Percentiles rank a stretch among this genome's conserved stretches.
These are phyloP conservation scores for Skeletonema tropicum DNA, from an alignment of 108 stramenopile species.

Conservation along the genomic window DNA sequence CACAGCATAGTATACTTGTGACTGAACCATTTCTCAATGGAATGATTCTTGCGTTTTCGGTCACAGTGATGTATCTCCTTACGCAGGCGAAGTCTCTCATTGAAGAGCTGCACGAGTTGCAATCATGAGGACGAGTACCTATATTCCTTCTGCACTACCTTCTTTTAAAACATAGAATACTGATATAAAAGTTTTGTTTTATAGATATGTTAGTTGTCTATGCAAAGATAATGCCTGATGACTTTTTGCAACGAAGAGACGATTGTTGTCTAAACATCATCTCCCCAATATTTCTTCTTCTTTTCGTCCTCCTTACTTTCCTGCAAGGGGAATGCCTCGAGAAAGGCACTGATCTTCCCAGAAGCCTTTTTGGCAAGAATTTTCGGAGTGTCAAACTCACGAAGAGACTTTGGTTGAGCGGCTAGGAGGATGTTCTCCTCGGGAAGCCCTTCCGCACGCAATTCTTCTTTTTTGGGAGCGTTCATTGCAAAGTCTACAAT, in stretches of 20 bases:
- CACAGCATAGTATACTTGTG: constrained; percentile 10
- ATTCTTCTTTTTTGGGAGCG: constrained; percentile 25
- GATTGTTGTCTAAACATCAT: constrained; percentile 10
- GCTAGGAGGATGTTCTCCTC: constrained; percentile 34
- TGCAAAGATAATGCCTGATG: background rate
- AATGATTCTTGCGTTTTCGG: constrained; percentile 36
- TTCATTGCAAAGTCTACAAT: constrained; percentile 45
- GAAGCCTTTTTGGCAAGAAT: constrained; percentile 27
- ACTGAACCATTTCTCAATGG: constrained; percentile 42
- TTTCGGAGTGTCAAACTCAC: constrained; percentile 37
- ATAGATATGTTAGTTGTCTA: background rate
- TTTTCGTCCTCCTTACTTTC: constrained; percentile 31
- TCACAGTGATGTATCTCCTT: constrained; percentile 25
- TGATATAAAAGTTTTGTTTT: constrained; percentile 4
- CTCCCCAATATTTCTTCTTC: constrained; percentile 52
- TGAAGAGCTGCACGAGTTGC: constrained; percentile 33
- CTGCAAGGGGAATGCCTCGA: constrained; percentile 32
- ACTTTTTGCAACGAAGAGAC: background rate
- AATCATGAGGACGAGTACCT: background rate
- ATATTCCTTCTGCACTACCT: background rate
- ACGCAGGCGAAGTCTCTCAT: constrained; percentile 31
- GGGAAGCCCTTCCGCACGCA: constrained; percentile 17
- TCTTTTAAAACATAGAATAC: background rate
- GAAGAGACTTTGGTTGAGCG: constrained; percentile 22
- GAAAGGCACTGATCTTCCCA: constrained; percentile 25